Evolutionary conservation across 2,329 filamentous ascomycete species (phyloP), one percentile per base, ranked within the genome.

Genomic region (Trichophyton simii): DNA sequence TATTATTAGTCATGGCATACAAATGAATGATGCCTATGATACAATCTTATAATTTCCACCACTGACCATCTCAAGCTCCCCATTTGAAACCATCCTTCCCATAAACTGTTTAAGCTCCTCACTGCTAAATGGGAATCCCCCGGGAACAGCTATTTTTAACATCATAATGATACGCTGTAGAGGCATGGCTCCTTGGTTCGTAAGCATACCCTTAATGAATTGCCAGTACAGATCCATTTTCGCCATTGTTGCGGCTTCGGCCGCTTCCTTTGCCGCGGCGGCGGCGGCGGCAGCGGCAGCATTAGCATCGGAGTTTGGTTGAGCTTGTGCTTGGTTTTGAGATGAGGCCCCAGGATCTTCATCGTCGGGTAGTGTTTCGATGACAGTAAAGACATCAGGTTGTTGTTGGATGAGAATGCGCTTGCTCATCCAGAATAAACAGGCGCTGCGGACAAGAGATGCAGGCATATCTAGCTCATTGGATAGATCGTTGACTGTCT

Each of bases 121-220:
- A 69, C 89, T 89, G 64, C 87, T 89, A 81, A 90, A 96, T 0
- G 89, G 84, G 71, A 96, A 96, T 1, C 91, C 91, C 11, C 90
- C 90, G 0, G 88, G 83, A 59, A 96, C 85, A 62, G 92, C 82
- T 82, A 97, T 92, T 75, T 89, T 90, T 80, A 99, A 81, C 89
- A 97, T 96, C 87, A 91, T 95, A 7, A 85, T 82, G 66, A 99
- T 95, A 71, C 91, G 83, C 61, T 80, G 80, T 63, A 91, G 77
- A 58, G 88, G 86, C 88, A 96, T 94, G 31, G 87, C 84, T 18
- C 87, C 87, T 67, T 90, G 87, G 73, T 96, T 96, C 64, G 90
- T 96, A 74, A 99, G 77, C 94, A 99, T 97, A 59, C 89, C 90
- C 61, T 91, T 79, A 62, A 99, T 91, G 72, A 96, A 97, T 69